Evolutionary conservation across 1,284 basidiomycete genomes (phyloP).

Genomic region (Ceratobasidium theobromae): DNA sequence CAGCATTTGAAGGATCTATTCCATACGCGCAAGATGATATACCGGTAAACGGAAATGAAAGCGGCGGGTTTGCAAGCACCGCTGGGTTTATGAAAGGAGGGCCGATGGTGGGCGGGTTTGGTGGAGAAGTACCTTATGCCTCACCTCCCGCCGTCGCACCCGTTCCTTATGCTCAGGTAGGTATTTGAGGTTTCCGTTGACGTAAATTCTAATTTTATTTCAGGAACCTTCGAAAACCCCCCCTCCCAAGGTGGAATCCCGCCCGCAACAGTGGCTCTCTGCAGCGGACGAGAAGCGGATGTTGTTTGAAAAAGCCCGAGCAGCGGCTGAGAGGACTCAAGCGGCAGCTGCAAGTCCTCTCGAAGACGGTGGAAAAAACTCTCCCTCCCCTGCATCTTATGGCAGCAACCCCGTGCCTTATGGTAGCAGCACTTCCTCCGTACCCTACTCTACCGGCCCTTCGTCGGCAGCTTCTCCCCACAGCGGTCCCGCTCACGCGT

Average conservation of each 20-base stretch:
- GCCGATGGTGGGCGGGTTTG: not conserved
- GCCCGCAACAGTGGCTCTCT: conserved; percentile 32
- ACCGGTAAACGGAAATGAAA: not conserved
- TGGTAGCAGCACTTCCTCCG: conserved; percentile 2
- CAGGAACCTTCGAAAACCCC: not conserved
- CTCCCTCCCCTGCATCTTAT: not conserved
- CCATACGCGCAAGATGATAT: not conserved
- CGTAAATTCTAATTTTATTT: not conserved
- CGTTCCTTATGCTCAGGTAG: conserved; percentile 7
- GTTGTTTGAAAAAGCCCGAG: conserved; percentile 65
- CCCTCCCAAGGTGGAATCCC: not conserved
- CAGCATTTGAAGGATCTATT: not conserved
- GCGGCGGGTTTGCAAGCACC: not conserved
- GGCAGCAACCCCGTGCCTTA: not conserved
- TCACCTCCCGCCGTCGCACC: not conserved
- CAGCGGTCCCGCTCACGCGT: not conserved
- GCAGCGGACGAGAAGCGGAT: conserved; percentile 43
- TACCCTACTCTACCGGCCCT: not conserved
- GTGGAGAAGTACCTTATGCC: not conserved
- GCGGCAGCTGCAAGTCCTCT: conserved; percentile 33
- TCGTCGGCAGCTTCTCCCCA: conserved; percentile 6
- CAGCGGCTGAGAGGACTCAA: conserved; percentile 55
- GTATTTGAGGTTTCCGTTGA: not conserved
- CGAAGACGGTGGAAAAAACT: not conserved
- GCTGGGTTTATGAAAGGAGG: conserved; percentile 5